Evolutionary conservation across 2,329 filamentous ascomycete genomes (phyloP).

Genomic region (Cordyceps cicadae): DNA sequence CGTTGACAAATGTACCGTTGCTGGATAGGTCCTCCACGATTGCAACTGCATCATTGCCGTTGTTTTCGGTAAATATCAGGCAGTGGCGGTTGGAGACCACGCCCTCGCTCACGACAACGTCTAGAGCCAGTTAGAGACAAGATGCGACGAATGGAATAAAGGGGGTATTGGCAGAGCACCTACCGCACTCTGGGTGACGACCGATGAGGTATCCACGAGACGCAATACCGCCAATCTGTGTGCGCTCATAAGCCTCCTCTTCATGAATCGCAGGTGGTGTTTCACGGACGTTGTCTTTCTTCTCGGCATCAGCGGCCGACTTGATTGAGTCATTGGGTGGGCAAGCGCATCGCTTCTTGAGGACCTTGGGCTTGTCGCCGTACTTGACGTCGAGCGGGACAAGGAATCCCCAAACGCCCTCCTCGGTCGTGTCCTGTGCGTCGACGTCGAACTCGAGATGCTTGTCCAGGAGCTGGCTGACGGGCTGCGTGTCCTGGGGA

Average conservation of each 20-base stretch:
- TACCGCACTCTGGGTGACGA: slow-evolving; percentile 88
- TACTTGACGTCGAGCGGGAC: slow-evolving; percentile 69
- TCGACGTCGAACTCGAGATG: slow-evolving; percentile 67
- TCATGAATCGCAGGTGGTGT: slow-evolving; percentile 44
- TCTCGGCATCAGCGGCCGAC: slow-evolving; percentile 26
- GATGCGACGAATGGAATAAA: not conserved
- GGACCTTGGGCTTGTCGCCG: slow-evolving; percentile 56
- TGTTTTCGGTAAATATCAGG: slow-evolving; percentile 55
- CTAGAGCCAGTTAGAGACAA: slow-evolving; percentile 23
- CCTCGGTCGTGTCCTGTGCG: slow-evolving; percentile 71
- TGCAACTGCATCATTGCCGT: slow-evolving; percentile 53
- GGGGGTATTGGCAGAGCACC: slow-evolving; percentile 25
- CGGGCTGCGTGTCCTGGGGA: slow-evolving; percentile 52
- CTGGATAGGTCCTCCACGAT: slow-evolving; percentile 88
- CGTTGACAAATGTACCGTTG: slow-evolving; percentile 95
- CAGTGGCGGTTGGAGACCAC: slow-evolving; percentile 85
- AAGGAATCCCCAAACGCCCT: slow-evolving; percentile 94
- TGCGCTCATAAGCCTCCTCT: slow-evolving; percentile 53
- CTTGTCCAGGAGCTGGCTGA: slow-evolving; percentile 67
- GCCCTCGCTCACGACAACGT: slow-evolving; percentile 65
- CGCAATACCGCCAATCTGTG: slow-evolving; percentile 52
- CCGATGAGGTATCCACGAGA: slow-evolving; percentile 86
- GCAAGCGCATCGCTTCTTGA: slow-evolving; percentile 68
- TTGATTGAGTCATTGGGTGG: slow-evolving; percentile 45
- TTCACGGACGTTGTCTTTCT: slow-evolving; percentile 26